These are phyloP conservation scores for Breviolum minutum DNA, from an alignment of 73 alveolate genomes.

Conservation along the genomic window DNA sequence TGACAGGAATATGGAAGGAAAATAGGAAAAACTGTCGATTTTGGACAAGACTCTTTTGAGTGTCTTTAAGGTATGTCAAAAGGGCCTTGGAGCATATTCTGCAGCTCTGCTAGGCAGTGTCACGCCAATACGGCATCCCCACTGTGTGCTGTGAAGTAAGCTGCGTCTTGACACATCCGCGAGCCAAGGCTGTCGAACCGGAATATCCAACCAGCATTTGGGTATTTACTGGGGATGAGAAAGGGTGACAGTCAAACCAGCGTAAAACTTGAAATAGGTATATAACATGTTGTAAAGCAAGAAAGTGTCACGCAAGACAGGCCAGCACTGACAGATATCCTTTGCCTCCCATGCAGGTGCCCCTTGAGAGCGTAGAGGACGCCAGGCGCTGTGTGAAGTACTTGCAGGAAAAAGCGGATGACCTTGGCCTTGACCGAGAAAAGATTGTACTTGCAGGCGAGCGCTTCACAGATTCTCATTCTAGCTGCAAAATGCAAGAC, in stretches of 20 bases:
- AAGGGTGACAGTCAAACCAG: no score
- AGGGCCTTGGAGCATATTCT: background rate
- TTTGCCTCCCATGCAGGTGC: constrained; percentile 28
- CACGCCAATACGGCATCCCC: constrained; percentile 79
- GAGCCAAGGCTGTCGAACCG: constrained; percentile 19
- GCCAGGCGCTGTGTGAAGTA: constrained; percentile 65
- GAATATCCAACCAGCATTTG: no score
- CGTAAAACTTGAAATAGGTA: no score
- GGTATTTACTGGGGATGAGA: no score
- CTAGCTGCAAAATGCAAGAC: background rate
- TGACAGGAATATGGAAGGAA: no score
- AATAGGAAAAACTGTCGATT: no score
- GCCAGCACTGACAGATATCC: background rate
- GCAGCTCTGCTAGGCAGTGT: constrained; percentile 19
- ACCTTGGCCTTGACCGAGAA: constrained; percentile 61
- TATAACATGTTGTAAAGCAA: no score
- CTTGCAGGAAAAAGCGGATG: constrained; percentile 39
- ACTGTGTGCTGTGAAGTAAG: constrained; percentile 80
- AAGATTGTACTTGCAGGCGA: constrained; percentile 79
- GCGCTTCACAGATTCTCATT: background rate
- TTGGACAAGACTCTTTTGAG: no score
- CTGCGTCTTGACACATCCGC: constrained; percentile 71
- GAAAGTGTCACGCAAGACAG: no score
- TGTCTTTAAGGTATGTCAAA: no score
- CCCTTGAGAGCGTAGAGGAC: constrained; percentile 84